A percentile compares a stretch with the other conserved stretches of the same genome.
Conservation (phyloP, 169 alveolate species). For the Eimeria mitis region DNA sequence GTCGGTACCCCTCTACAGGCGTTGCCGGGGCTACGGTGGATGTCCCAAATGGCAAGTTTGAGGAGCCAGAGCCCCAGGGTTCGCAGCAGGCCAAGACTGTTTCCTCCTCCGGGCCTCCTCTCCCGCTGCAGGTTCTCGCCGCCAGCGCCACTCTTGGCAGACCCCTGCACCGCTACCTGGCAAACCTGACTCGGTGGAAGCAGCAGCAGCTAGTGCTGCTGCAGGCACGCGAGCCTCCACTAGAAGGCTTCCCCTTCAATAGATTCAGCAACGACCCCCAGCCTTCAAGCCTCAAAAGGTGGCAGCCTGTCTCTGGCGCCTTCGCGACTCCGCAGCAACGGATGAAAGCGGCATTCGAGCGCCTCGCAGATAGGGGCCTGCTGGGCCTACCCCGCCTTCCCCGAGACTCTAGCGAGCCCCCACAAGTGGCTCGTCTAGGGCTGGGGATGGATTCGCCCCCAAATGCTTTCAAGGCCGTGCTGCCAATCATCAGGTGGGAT, state of each 20-base stretch:
- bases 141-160: slow-evolving; percentile 52
- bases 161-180: slow-evolving; percentile 44
- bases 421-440: neutral
- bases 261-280: neutral
- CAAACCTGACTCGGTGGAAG: slow-evolving; percentile 51
- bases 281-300: neutral
- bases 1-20: neutral
- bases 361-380: slow-evolving; percentile 43
- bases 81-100: neutral
- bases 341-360: slow-evolving; percentile 17
- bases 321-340: slow-evolving; percentile 55
- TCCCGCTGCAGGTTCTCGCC: slow-evolving; percentile 63
- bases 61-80: neutral
- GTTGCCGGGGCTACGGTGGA: neutral
- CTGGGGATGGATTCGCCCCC: neutral
- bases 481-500: slow-evolving; percentile 44
- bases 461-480: slow-evolving; percentile 17
- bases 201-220: slow-evolving; percentile 48
- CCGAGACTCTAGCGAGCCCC: neutral
- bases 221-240: slow-evolving; percentile 48
- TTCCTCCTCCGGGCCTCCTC: neutral
- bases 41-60: neutral
- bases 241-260: neutral
- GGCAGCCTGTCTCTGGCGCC: slow-evolving; percentile 10
- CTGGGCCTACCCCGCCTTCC: slow-evolving; percentile 17